A percentile compares a stretch with the other conserved stretches of the same genome.
These are phyloP conservation scores for Linum lewisii DNA, from an alignment of 345 rosid genomes.

Conservation along the genomic window DNA sequence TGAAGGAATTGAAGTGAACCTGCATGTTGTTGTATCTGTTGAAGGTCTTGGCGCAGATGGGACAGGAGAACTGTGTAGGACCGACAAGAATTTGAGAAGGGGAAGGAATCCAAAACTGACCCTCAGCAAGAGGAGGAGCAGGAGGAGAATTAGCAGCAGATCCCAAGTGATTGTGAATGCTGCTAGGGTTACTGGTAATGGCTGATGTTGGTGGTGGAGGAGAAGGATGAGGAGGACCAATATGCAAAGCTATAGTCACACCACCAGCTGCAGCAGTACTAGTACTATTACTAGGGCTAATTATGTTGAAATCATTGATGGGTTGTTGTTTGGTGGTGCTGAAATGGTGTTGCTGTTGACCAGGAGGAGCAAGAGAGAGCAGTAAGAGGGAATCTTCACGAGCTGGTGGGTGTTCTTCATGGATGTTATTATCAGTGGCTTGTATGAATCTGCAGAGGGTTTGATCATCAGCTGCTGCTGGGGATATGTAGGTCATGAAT, in stretches of 20 bases:
- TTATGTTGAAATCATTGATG: conserved; percentile 8
- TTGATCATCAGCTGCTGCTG: conserved; percentile 30
- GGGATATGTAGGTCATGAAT: conserved; percentile 28
- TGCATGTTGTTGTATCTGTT: conserved; percentile 93
- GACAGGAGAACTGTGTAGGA: conserved; percentile 88
- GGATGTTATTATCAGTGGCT: too few species aligned
- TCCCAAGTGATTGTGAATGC: conserved; percentile 1
- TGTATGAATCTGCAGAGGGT: conserved; percentile 1
- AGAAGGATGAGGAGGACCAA: conserved; percentile 27
- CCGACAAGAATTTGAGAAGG: conserved; percentile 84
- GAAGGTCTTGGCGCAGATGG: conserved; percentile 80
- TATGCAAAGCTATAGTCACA: conserved; percentile 66
- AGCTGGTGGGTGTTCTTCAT: not conserved
- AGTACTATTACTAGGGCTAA: conserved; percentile 1
- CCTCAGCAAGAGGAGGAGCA: conserved; percentile 22
- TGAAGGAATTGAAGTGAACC: conserved; percentile 24
- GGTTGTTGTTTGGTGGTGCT: conserved; percentile 18
- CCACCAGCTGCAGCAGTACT: conserved; percentile 17
- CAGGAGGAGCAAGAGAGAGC: conserved; percentile 80
- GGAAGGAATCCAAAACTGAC: conserved; percentile 83
- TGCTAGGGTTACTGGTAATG: conserved; percentile 22
- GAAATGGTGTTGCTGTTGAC: conserved; percentile 20
- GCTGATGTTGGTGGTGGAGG: conserved; percentile 21
- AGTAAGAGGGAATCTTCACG: conserved; percentile 42
- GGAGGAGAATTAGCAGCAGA: too few species aligned